Percentiles rank a stretch among this genome's conserved stretches.
Evolutionary conservation across 2,329 filamentous ascomycete species (phyloP).

Genomic region (Talaromyces islandicus): DNA sequence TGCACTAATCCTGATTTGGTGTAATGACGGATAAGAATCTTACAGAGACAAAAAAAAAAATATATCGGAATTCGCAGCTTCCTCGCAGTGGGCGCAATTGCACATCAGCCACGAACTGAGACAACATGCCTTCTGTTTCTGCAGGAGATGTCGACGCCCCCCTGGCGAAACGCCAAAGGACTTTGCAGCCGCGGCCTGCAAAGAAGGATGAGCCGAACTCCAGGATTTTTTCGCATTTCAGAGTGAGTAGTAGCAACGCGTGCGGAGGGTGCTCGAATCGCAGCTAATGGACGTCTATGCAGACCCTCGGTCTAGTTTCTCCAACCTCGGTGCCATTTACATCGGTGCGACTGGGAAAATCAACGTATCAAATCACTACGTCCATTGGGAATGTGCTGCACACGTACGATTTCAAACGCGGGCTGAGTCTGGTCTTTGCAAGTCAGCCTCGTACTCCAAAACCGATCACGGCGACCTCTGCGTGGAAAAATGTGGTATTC

Average conservation of each 20-base stretch:
- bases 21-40: background rate
- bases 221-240: slow-evolving; percentile 85
- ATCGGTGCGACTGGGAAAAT: slow-evolving; percentile 80
- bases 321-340: slow-evolving; percentile 88
- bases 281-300: slow-evolving; percentile 8
- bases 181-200: slow-evolving; percentile 1
- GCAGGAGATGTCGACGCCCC: slow-evolving; percentile 55
- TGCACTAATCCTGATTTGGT: background rate
- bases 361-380: slow-evolving; percentile 94
- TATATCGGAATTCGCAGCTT: background rate
- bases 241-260: slow-evolving; percentile 55
- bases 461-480: slow-evolving; percentile 76
- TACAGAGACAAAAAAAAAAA: background rate
- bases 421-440: slow-evolving; percentile 87
- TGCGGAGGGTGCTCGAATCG: background rate
- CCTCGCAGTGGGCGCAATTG: background rate
- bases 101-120: slow-evolving; percentile 6
- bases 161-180: slow-evolving; percentile 61
- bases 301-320: slow-evolving; percentile 92
- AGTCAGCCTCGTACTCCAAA: slow-evolving; percentile 83
- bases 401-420: slow-evolving; percentile 88
- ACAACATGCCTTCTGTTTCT: slow-evolving; percentile 41
- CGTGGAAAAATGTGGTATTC: slow-evolving; percentile 81
- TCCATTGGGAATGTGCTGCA: slow-evolving; percentile 85
- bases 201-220: slow-evolving; percentile 51